A percentile compares a stretch with the other conserved stretches of the same genome.
These are phyloP conservation scores for Coelastrella sp. DNA, from an alignment of 139 green algal species.

Conservation along the genomic window DNA sequence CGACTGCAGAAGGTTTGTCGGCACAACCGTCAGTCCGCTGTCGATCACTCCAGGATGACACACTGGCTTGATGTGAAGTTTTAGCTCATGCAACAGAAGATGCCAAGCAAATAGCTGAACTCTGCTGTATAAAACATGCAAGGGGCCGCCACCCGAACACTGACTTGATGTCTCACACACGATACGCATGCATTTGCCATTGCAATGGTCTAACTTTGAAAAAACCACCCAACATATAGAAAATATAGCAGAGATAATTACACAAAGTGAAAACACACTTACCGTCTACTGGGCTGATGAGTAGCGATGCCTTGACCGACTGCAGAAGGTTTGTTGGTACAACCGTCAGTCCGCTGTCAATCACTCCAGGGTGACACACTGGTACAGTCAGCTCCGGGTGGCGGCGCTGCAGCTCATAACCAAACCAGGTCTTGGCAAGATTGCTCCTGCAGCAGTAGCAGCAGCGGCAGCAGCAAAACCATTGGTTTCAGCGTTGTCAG, in stretches of 20 bases:
- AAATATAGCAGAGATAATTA: neutral
- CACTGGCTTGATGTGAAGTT: neutral
- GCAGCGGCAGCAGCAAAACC: too few species aligned
- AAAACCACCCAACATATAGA: too few species aligned
- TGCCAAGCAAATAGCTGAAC: too few species aligned
- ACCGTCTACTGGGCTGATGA: slow-evolving; percentile 23
- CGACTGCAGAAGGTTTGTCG: neutral
- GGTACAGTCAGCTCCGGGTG: slow-evolving; percentile 42
- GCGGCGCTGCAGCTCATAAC: slow-evolving; percentile 46
- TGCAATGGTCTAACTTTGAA: neutral
- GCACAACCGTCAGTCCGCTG: slow-evolving; percentile 35
- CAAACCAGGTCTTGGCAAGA: slow-evolving; percentile 51
- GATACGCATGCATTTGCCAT: neutral
- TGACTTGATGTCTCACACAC: neutral
- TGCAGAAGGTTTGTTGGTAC: slow-evolving; percentile 22
- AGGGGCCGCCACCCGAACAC: slow-evolving; percentile 14
- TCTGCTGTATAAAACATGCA: too few species aligned
- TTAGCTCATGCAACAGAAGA: neutral
- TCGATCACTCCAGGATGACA: slow-evolving; percentile 37
- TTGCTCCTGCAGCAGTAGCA: slow-evolving; percentile 46
- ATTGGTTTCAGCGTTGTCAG: too few species aligned
- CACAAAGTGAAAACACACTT: neutral
- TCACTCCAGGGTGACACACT: slow-evolving; percentile 27
- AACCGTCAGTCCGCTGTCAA: slow-evolving; percentile 36
- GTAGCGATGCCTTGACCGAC: slow-evolving; percentile 21